A percentile compares a stretch with the other conserved stretches of the same genome.
Evolutionary conservation across 306 rosid species (phyloP).

Genomic region (Casuarina cunninghamiana): DNA sequence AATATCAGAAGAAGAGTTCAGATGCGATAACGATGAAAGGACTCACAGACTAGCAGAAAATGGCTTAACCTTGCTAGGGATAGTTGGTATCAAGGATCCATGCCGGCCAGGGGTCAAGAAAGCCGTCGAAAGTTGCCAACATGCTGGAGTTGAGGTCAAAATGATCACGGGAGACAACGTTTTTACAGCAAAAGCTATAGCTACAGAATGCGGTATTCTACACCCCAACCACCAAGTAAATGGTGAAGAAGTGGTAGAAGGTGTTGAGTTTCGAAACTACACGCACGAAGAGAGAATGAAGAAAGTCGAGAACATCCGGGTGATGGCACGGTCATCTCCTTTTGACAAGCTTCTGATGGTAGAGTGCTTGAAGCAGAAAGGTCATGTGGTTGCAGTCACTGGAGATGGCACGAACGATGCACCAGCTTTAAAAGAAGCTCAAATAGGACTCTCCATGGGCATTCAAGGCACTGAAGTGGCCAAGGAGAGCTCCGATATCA

Average conservation of each 20-base stretch:
- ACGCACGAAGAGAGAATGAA: conserved; percentile 62
- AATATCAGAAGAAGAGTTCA: conserved; percentile 41
- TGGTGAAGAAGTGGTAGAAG: conserved; percentile 62
- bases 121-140: conserved; percentile 63
- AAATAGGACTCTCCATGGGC: conserved; percentile 93
- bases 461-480: conserved; percentile 93
- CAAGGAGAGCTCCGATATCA: conserved; percentile 87
- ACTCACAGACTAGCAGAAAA: conserved; percentile 43
- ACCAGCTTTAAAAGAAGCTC: conserved; percentile 88
- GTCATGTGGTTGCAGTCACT: conserved; percentile 86
- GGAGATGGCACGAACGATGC: conserved; percentile 95
- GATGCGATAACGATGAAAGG: conserved; percentile 27
- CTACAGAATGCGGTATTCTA: conserved; percentile 85
- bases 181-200: conserved; percentile 90
- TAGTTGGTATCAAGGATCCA: conserved; percentile 86
- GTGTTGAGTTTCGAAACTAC: conserved; percentile 70
- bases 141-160: conserved; percentile 74
- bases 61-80: conserved; percentile 64
- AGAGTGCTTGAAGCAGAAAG: conserved; percentile 61
- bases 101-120: conserved; percentile 58
- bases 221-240: conserved; percentile 14
- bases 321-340: conserved; percentile 91
- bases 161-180: conserved; percentile 91
- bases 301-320: conserved; percentile 60
- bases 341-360: conserved; percentile 86